Base-by-base conservation (phyloP, 139 green algal species). In the Picochlorum sp. region DNA sequence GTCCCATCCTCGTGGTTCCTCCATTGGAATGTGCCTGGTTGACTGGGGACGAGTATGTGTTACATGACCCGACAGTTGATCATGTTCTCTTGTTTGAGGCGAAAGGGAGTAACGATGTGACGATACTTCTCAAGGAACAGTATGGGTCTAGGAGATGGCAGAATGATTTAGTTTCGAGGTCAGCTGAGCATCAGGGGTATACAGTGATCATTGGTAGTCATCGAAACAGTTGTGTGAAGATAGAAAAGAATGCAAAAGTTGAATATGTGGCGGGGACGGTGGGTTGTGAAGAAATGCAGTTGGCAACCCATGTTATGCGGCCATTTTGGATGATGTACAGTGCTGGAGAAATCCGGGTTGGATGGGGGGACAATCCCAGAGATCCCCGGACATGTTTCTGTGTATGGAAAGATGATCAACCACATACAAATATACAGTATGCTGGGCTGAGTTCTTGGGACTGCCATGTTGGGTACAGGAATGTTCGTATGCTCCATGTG, bases 121-220 rank as follows among this genome's bases (percentile, higher is more conserved):
- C 86, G 1, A 62, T 95, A 23, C 81, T 95, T 16, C 57, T 94
- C 3, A 92, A 92, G 56, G 60, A 73, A 28, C 70, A 70, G 18
- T 70, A 80, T 5, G 86, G 83, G 1, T 82, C 82, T 2, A 80
- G 81, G 20, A 81, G 88, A 1, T 85, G 83, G 78, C 87, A 95
- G 71, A 77, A 87, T 31, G 37, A 24, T 16, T 30, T n/a, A 3
- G 38, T 31, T 21, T 24, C 24, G 13, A 14, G 15, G 4, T 62
- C 72, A 2, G 45, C 45, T 8, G 55, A 65, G 13, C 79, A 92
- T 47, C 34, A 67, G 34, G 86, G 86, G 66, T 95, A 96, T 69
- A 92, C 84, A 2, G 65, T 96, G 45, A 95, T 95, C 4, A 66
- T 96, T 16, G 87, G 88, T 45, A 88, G 76, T 68, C 87, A 95